Evolutionary conservation across 2,329 filamentous ascomycete genomes (phyloP), one percentile per base, ranked within the genome.

Genomic region (Blastomyces gilchristii): DNA sequence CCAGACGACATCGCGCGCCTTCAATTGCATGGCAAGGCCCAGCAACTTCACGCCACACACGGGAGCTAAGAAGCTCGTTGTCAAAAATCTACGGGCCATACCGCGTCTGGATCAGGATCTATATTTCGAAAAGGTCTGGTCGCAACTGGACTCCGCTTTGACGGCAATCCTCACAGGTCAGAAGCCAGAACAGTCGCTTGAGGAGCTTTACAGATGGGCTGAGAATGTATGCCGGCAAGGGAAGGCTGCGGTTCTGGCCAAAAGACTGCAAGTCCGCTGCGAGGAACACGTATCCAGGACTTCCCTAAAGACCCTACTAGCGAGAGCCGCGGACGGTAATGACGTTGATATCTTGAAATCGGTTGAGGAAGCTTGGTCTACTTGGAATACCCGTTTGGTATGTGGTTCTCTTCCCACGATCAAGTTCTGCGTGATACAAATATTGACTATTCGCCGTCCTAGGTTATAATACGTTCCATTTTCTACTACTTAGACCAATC

Each of bases 401-500:
- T 68, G 84, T 9, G 14, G 63, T 45, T 37, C n/a, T 34, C 14
- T 11, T 53, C 22, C 22, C 54, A 22, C 16, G 37, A 58, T 14
- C 18, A 34, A 50, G 18, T 25, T 60, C 53, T 18, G 7, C 34
- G 16, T 52, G 37, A 25, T 58, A 43, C 62, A 50, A 50, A 56
- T 22, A 28, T 56, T 60, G 37, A 60, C 52, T 63, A 57, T 57
- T 66, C 54, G 63, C 43, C 47, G 45, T 9, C 49, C 16, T 68
- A 91, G 86, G 83, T 86, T 67, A 86, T 87, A 16, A 84, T 99
- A 61, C 85, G 91, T 58, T 93, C 89, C 66, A 88, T 95, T 49
- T 97, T 97, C 76, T 96, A 91, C 77, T 99, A 92, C 71, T 83
- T 99, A 67, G 93, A 99, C 73, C 87, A 94, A 66, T 90, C 91